Conservation (phyloP, 2,329 filamentous ascomycete species). For the Claviceps arundinis region DNA sequence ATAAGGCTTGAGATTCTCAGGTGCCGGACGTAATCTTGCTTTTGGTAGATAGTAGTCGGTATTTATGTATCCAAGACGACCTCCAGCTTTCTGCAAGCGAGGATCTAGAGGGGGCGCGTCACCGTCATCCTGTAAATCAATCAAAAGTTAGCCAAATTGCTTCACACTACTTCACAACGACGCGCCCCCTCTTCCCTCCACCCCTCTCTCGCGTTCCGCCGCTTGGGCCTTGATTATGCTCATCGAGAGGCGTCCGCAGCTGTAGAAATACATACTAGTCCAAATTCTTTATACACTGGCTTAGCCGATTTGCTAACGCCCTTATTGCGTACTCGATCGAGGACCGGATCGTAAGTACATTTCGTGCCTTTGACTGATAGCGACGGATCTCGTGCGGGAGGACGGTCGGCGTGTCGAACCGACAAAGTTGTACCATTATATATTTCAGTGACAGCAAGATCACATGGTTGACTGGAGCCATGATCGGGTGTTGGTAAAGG, state of each 20-base stretch:
- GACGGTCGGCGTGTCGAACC: conserved; percentile 24
- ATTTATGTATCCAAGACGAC: conserved; percentile 52
- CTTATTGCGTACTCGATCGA: conserved; percentile 36
- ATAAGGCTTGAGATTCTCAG: conserved; percentile 73
- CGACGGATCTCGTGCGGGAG: conserved; percentile 43
- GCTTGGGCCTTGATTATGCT: neutral
- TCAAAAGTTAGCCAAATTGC: conserved; percentile 41
- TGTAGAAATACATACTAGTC: conserved; percentile 48
- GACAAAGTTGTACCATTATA: conserved; percentile 22
- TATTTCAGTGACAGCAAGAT: conserved; percentile 12
- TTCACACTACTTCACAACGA: conserved; percentile 32
- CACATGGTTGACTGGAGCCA: conserved; percentile 15
- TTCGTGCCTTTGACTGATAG: conserved; percentile 41
- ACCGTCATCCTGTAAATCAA: conserved; percentile 37
- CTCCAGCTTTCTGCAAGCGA: conserved; percentile 54
- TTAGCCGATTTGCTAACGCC: conserved; percentile 43
- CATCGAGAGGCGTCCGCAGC: conserved; percentile 16
- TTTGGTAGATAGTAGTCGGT: conserved; percentile 58
- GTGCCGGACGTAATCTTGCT: conserved; percentile 55
- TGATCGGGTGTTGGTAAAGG: conserved; percentile 34
- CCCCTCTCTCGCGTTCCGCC: neutral
- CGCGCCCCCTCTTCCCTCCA: conserved; percentile 34
- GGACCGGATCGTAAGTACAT: conserved; percentile 48
- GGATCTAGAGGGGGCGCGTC: conserved; percentile 71
- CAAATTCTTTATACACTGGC: conserved; percentile 50